Base-by-base conservation (phyloP, 169 alveolate species). In the Plasmodium malariae region DNA sequence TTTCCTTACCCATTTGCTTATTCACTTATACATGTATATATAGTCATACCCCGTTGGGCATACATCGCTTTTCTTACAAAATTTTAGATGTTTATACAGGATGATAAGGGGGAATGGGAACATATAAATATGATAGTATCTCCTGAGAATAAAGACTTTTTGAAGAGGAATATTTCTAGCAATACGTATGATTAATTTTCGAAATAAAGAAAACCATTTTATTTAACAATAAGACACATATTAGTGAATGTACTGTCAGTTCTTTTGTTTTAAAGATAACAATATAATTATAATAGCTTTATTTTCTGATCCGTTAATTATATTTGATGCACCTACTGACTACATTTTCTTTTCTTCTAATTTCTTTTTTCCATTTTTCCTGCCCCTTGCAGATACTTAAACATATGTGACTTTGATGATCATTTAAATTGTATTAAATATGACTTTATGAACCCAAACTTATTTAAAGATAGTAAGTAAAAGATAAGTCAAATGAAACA, bases 401-500 rank as follows among this genome's bases (percentile, higher is more conserved):
- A 83, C 43, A 68, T 83, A 32, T 72, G 54, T 71, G 91, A 83
- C 40, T 83, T 83, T 12, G 91, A 83, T 28, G 91, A 83, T 26
- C 91, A 83, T 54, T 48, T 83, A 43, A 83, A 83, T 34, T 83
- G 67, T 43, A 83, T 83, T 51, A 83, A 43, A 12, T 70, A 43
- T 28, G 91, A 83, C 54, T 83, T 83, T 68, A 83, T 83, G 91
- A 83, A 83, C 24, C 85, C 91, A 5, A 36, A 83, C 45, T 67
- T 83, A 62, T 83, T 83, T 67, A 83, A 67, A 21, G 54, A 83
- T 6, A 40, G 5, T 6, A 40, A 11, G 51, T 6, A 40, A 40
- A 40, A 40, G 11, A 40, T 6, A 40, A 40, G 11, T 6, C 5
- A n/a, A n/a, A n/a, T n/a, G n/a, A n/a, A n/a, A n/a, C n/a, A n/a